Evolutionary conservation across 805 yeast genomes (phyloP).

Genomic region (Metschnikowia baotianmanensis): DNA sequence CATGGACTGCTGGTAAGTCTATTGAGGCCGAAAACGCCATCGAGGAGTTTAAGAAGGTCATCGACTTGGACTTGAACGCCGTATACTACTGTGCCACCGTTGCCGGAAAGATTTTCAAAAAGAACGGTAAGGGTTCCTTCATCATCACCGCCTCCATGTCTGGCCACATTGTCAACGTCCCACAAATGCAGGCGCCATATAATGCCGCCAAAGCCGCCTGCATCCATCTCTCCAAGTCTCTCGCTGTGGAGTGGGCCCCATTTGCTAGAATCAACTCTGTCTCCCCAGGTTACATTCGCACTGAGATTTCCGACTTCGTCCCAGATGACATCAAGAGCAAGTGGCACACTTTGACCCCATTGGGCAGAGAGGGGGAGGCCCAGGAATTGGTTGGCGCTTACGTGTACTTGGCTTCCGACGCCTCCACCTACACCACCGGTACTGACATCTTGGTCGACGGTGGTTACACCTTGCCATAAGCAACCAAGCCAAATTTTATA

Average conservation of each 20-base stretch:
- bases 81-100: slow-evolving; percentile 45
- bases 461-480: slow-evolving; percentile 37
- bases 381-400: slow-evolving; percentile 48
- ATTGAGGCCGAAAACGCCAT: slow-evolving; percentile 34
- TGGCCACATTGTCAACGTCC: slow-evolving; percentile 47
- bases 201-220: slow-evolving; percentile 48
- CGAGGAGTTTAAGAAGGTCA: slow-evolving; percentile 34
- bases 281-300: slow-evolving; percentile 43
- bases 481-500: not conserved
- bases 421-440: slow-evolving; percentile 44
- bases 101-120: slow-evolving; percentile 38
- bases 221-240: slow-evolving; percentile 41
- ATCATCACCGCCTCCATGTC: slow-evolving; percentile 47
- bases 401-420: slow-evolving; percentile 44
- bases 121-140: slow-evolving; percentile 42
- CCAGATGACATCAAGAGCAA: slow-evolving; percentile 29
- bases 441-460: slow-evolving; percentile 46
- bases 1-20: slow-evolving; percentile 55
- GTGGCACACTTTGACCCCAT: slow-evolving; percentile 42
- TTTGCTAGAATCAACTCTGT: slow-evolving; percentile 44
- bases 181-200: slow-evolving; percentile 46
- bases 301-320: slow-evolving; percentile 41
- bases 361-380: slow-evolving; percentile 46
- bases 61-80: slow-evolving; percentile 41
- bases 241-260: slow-evolving; percentile 49